These are phyloP conservation scores for Pythium sp. DNA, from an alignment of 352 stramenopile species.

Conservation along the genomic window DNA sequence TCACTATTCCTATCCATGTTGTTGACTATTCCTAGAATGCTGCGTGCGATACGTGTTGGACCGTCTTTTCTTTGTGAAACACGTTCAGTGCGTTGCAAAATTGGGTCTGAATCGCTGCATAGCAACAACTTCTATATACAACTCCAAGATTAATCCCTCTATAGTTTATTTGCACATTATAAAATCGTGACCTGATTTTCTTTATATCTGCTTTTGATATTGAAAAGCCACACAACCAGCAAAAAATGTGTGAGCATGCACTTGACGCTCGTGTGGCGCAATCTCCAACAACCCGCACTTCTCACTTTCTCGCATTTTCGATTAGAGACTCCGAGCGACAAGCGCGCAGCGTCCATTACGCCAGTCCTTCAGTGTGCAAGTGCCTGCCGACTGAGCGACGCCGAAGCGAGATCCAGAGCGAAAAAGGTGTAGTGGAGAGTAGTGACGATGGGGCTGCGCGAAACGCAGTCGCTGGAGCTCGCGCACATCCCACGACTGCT, in stretches of 20 bases:
- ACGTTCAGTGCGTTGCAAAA: neutral
- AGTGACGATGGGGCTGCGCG: constrained; percentile 14
- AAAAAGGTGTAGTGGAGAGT: neutral
- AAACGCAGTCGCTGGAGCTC: constrained; percentile 10
- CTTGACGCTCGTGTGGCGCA: neutral
- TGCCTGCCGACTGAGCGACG: neutral
- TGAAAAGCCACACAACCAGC: neutral
- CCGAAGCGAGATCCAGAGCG: neutral
- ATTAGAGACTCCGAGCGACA: neutral
- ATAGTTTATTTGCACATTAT: no score
- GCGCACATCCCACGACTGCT: constrained; percentile 12
- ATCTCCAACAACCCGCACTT: neutral
- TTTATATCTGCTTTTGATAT: neutral
- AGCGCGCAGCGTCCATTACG: no score
- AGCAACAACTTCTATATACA: neutral
- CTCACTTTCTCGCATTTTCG: constrained; percentile 7
- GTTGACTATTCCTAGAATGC: neutral
- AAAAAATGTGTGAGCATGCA: neutral
- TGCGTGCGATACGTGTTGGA: neutral
- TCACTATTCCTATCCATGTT: neutral
- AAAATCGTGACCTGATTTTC: no score
- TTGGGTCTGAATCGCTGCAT: neutral
- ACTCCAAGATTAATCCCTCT: no score
- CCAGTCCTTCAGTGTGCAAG: neutral
- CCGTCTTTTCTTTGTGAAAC: neutral